Percentiles rank a stretch among this genome's conserved stretches.
Evolutionary conservation across 345 rosid genomes (phyloP).

Genomic region (Salix purpurea): DNA sequence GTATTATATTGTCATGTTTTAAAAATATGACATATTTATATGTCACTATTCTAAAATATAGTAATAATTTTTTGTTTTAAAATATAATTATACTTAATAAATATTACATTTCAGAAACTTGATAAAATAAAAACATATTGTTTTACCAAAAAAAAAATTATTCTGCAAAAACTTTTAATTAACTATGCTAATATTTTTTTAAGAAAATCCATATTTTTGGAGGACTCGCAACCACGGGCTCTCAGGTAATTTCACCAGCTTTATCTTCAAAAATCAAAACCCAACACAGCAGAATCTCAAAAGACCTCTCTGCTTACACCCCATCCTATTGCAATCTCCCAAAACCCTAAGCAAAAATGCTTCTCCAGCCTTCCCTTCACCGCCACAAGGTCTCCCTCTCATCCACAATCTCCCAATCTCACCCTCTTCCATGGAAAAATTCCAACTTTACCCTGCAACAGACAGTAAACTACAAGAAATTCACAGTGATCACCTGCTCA

Average conservation of each 20-base stretch:
- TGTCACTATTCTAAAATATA: too few species aligned
- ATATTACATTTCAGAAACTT: too few species aligned
- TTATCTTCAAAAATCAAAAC: slow-evolving; percentile 9
- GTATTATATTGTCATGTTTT: too few species aligned
- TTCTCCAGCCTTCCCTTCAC: slow-evolving; percentile 54
- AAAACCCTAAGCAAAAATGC: slow-evolving; percentile 24
- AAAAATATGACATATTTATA: too few species aligned
- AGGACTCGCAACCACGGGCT: neutral
- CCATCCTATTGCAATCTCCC: neutral
- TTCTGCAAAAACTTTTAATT: too few species aligned
- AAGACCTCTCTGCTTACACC: neutral
- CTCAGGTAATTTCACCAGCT: slow-evolving; percentile 8
- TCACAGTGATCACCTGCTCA: slow-evolving; percentile 41
- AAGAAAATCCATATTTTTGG: neutral
- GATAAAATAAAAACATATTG: too few species aligned
- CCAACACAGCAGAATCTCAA: too few species aligned
- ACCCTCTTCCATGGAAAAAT: slow-evolving; percentile 25
- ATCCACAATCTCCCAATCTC: slow-evolving; percentile 40
- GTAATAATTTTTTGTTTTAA: too few species aligned
- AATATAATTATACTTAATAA: too few species aligned
- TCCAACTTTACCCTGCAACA: slow-evolving; percentile 19
- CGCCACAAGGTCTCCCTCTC: slow-evolving; percentile 41
- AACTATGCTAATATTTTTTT: too few species aligned
- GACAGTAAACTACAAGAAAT: slow-evolving; percentile 11
- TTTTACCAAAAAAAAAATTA: too few species aligned